These are phyloP conservation scores for Ceratocystis ficicola DNA, from an alignment of 2,329 filamentous ascomycete genomes.

Conservation along the genomic window DNA sequence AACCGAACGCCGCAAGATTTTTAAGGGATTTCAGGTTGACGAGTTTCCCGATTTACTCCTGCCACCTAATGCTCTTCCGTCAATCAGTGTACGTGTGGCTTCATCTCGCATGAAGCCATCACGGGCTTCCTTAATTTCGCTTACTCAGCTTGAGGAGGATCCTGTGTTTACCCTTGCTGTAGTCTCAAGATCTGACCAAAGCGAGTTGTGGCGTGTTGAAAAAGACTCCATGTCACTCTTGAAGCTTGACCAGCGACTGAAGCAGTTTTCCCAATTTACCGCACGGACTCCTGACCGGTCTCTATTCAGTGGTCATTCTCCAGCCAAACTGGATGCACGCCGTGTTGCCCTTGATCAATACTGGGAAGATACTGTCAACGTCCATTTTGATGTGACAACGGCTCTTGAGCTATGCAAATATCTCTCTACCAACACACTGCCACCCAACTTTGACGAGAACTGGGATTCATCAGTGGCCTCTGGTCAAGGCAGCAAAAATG, in stretches of 20 bases:
- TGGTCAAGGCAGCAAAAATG: constrained; percentile 30
- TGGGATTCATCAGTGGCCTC: constrained; percentile 20
- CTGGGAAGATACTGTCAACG: constrained; percentile 73
- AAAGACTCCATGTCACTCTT: constrained; percentile 74
- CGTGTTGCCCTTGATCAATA: constrained; percentile 71
- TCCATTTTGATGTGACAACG: constrained; percentile 61
- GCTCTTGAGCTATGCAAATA: constrained; percentile 79
- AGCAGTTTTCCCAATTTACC: constrained; percentile 53
- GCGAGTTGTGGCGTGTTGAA: constrained; percentile 86
- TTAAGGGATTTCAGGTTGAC: constrained; percentile 66
- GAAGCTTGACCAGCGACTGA: constrained; percentile 71
- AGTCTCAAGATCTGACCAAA: constrained; percentile 60
- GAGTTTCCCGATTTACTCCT: constrained; percentile 78
- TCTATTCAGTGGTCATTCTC: constrained; percentile 83
- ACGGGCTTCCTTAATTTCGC: constrained; percentile 66
- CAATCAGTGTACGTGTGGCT: constrained; percentile 73
- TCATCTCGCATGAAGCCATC: constrained; percentile 94
- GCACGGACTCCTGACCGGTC: constrained; percentile 71
- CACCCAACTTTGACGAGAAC: constrained; percentile 48
- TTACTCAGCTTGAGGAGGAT: constrained; percentile 75
- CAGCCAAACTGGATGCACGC: constrained; percentile 82
- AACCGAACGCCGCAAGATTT: constrained; percentile 45
- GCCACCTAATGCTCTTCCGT: constrained; percentile 76
- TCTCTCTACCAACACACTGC: constrained; percentile 56
- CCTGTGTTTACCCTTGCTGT: constrained; percentile 87